Percentiles rank a stretch among this genome's conserved stretches.
These are phyloP conservation scores for Aegilops sharonensis DNA, from an alignment of 176 grass and related monocot species.

Conservation along the genomic window DNA sequence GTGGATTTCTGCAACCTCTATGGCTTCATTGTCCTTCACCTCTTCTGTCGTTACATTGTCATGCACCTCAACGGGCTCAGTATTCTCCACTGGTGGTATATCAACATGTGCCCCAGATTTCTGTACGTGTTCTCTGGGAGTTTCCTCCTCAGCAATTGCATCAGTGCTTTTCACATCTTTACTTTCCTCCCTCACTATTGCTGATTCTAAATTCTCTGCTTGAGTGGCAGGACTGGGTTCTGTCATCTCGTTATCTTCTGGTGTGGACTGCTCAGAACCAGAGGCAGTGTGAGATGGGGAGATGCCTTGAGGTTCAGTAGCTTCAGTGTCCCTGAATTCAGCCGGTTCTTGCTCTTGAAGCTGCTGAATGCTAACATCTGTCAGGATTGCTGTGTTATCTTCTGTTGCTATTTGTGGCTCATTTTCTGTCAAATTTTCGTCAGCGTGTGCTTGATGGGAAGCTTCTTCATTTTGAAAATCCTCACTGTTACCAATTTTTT, in stretches of 20 bases:
- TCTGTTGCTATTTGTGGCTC: constrained; percentile 4
- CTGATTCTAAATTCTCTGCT: constrained; percentile 25
- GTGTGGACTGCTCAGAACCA: constrained; percentile 4
- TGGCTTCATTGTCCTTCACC: constrained; percentile 10
- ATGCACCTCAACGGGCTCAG: constrained; percentile 18
- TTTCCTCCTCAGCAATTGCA: constrained; percentile 12
- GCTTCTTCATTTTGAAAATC: not conserved
- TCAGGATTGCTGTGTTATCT: not conserved
- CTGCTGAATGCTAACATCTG: constrained; percentile 12
- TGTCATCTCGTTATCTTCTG: not conserved
- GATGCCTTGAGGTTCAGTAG: constrained; percentile 21
- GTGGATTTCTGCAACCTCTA: constrained; percentile 12
- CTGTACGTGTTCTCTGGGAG: not conserved
- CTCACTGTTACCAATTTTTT: not conserved
- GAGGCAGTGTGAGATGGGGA: constrained; percentile 1
- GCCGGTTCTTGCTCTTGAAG: constrained; percentile 29
- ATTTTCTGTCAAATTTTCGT: not conserved
- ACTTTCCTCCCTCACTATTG: constrained; percentile 23
- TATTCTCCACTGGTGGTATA: constrained; percentile 18
- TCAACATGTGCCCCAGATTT: constrained; percentile 9
- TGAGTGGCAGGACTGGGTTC: constrained; percentile 20
- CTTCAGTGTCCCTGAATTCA: constrained; percentile 25
- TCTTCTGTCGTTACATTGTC: not conserved
- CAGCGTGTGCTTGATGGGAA: not conserved
- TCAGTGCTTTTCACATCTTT: constrained; percentile 13